Percentiles rank a stretch among this genome's conserved stretches.
Conservation (phyloP, 2,329 filamentous ascomycete species). For the Colletotrichum tabaci region DNA sequence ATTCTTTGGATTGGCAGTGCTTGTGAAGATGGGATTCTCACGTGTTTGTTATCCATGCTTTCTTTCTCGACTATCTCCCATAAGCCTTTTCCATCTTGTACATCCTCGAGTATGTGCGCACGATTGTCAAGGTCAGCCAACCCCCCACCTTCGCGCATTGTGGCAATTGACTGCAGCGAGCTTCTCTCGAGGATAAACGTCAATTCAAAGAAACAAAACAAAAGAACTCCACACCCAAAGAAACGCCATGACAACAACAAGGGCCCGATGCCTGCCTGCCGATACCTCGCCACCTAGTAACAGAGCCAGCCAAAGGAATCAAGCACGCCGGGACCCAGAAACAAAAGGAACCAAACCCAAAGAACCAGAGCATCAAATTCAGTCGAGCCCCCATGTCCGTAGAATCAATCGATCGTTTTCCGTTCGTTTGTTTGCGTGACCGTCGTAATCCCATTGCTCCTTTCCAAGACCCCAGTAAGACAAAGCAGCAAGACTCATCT, state of each 20-base stretch:
- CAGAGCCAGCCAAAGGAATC: conserved; percentile 15
- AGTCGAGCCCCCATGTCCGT: conserved; percentile 25
- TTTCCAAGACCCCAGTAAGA: conserved; percentile 7
- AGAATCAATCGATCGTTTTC: conserved; percentile 31
- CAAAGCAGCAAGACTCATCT: conserved; percentile 2
- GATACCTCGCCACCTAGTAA: conserved; percentile 36
- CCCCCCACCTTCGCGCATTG: not conserved
- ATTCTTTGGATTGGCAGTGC: not conserved
- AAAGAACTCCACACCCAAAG: not conserved
- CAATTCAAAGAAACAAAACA: not conserved
- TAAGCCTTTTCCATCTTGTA: not conserved
- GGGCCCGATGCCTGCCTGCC: conserved; percentile 18
- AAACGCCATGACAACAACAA: conserved; percentile 20
- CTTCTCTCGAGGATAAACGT: conserved; percentile 1
- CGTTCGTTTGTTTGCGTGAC: conserved; percentile 22
- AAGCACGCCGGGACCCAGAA: conserved; percentile 1
- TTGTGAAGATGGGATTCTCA: conserved; percentile 15
- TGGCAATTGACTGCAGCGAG: not conserved
- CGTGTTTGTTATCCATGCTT: conserved; percentile 8
- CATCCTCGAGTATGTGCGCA: no score
- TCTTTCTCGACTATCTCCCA: conserved; percentile 2
- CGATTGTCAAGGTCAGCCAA: not conserved
- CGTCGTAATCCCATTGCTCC: conserved; percentile 11
- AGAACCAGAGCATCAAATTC: conserved; percentile 11
- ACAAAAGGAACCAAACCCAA: not conserved